phyloP scores from a whole-genome alignment of 2,329 filamentous ascomycete genomes.

The Fusarium chaquense region DNA sequence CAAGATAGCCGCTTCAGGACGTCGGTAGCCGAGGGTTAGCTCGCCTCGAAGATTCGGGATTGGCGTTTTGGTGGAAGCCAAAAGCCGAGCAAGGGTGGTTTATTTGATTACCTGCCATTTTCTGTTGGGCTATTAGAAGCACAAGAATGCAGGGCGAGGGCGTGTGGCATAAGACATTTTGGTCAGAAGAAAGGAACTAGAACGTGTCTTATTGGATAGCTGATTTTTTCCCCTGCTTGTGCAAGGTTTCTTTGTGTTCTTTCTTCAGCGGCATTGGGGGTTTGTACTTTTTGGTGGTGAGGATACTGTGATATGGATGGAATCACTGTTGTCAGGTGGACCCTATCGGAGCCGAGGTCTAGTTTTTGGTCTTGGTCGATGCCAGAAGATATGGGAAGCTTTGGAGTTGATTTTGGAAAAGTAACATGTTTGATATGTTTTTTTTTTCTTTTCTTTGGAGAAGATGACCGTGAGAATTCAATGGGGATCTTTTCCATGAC shows the following conservation, averaged over 20 bases:
- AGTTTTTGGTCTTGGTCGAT: constrained; percentile 22
- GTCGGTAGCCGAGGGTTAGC: constrained; percentile 46
- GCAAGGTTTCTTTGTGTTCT: constrained; percentile 4
- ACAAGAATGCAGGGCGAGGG: constrained; percentile 23
- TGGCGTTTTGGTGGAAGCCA: constrained; percentile 28
- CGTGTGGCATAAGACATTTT: constrained; percentile 44
- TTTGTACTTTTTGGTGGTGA: constrained; percentile 3
- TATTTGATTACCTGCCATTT: constrained; percentile 2
- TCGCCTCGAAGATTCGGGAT: constrained; percentile 41
- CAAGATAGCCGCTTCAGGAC: constrained; percentile 31
- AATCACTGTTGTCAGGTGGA: constrained; percentile 15
- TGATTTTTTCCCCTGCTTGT: not conserved
- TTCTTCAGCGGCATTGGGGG: constrained; percentile 25
- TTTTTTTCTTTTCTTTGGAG: not conserved
- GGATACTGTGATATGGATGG: not conserved
- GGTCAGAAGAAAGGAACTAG: constrained; percentile 32
- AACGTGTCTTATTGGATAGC: not conserved
- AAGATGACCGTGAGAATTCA: not conserved
- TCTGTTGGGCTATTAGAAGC: constrained; percentile 1
- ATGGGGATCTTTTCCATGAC: not conserved
- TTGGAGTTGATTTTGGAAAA: not conserved
- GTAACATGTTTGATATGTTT: not conserved
- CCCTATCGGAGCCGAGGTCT: constrained; percentile 37
- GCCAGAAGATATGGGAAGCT: constrained; percentile 28
- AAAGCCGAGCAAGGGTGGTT: constrained; percentile 37